Evolutionary conservation across 2,329 filamentous ascomycete genomes (phyloP), one percentile per base, ranked within the genome.

Genomic region (Hypoxylon sp.): DNA sequence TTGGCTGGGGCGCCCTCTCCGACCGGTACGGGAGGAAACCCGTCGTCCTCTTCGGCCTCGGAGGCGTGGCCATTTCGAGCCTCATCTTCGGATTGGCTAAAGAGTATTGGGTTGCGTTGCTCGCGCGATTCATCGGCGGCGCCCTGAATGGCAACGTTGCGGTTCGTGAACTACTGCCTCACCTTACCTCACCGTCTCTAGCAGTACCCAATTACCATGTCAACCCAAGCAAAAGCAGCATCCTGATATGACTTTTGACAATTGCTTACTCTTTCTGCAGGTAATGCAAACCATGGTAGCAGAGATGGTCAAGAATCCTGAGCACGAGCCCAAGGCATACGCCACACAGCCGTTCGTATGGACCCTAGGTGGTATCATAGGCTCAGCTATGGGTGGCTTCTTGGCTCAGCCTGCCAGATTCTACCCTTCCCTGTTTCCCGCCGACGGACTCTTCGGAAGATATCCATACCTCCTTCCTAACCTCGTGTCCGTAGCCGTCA

Each of bases 391-490:
- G 71, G 73, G 73, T 13, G 73, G 73, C 2, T 75, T 74, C 56
- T 65, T 75, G 21, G 73, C 73, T 5, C 70, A 75, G 40, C 73
- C 73, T 1, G 70, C 73, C 3, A 58, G 37, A n/a, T 74, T 73
- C 55, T 75, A 75, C 46, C 73, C 69, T 11, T 63, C 62, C 0
- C 33, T 76, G 17, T 78, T 78, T 41, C 65, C 75, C 2, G 60
- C 69, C 21, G 76, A 77, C 21, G 76, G 76, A 1, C 38, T 78
- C 1, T 78, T 78, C 43, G 88, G 87, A 37, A 79, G 81, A 6
- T 91, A 88, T 65, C 89, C 90, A 0, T 93, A 90, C 64, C 79
- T 91, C n/a, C 75, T 83, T 4, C 88, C 88, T 1, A 91, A 91
- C 66, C 66, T 90, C 1, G 77, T 89, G 47, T 84, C 87, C 0